A percentile compares a stretch with the other conserved stretches of the same genome.
phyloP scores from a whole-genome alignment of 768 basidiomycete genomes.

The Rickenella mellea region DNA sequence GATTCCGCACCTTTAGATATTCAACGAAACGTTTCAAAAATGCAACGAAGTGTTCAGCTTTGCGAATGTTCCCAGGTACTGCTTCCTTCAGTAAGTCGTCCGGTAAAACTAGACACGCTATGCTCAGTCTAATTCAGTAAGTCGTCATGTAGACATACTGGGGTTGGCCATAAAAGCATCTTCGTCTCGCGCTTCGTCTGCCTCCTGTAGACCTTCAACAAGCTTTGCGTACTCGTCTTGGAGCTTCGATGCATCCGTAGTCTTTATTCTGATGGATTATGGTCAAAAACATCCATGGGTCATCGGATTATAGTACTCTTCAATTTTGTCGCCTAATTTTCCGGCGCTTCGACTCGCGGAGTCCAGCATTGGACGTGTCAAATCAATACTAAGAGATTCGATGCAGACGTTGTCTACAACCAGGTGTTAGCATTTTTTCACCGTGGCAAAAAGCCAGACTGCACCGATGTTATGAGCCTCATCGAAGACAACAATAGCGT shows the following conservation, averaged over 20 bases:
- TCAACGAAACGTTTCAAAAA: conserved; percentile 98
- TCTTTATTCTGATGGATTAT: conserved; percentile 67
- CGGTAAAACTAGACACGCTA: conserved; percentile 55
- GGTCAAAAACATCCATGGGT: background rate
- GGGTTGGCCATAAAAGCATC: conserved; percentile 89
- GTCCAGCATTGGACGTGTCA: conserved; percentile 96
- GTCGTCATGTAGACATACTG: conserved; percentile 32
- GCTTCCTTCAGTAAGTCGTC: conserved; percentile 94
- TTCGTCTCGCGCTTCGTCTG: conserved; percentile 49
- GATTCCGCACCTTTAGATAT: conserved; percentile 77
- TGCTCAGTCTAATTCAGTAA: background rate
- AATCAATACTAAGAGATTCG: conserved; percentile 93
- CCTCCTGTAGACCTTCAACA: conserved; percentile 87
- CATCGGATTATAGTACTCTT: conserved; percentile 49
- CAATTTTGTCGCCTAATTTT: conserved; percentile 84
- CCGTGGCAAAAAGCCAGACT: conserved; percentile 10
- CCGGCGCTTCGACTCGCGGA: conserved; percentile 83
- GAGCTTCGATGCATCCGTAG: conserved; percentile 84
- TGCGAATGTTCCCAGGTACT: conserved; percentile 94
- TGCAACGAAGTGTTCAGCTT: conserved; percentile 98
- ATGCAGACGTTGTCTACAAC: conserved; percentile 91
- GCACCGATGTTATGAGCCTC: conserved; percentile 98
- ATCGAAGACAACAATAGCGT: conserved; percentile 97
- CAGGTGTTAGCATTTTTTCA: conserved; percentile 3
- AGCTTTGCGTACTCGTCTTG: conserved; percentile 95